Base-by-base conservation (phyloP, 495 filamentous ascomycete species). In the Annulohypoxylon nitens region DNA sequence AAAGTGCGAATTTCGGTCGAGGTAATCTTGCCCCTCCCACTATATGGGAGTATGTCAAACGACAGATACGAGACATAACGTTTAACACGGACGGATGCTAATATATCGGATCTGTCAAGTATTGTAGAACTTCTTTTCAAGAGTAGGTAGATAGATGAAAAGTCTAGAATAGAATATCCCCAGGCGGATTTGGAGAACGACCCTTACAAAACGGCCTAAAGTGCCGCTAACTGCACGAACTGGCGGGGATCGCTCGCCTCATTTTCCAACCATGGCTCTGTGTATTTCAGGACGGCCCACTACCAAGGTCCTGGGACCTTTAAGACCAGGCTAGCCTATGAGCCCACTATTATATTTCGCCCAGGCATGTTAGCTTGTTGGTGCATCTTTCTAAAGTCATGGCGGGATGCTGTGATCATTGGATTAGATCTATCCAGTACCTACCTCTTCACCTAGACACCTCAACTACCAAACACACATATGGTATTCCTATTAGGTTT, bases 241-340 rank as follows among this genome's bases (percentile, higher is more conserved):
- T 16, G 20, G 57, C 43, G 57, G 57, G 57, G 55, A 59, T 57
- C 4, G 1, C 53, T 20, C 53, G 33, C 33, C 53, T 20, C 30
- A 37, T 54, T 25, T 11, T n/a, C n/a, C 12, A 57, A 14, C 39
- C 39, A 43, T 43, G 39, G 39, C 4, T 43, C 37, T 12, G 12
- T 54, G 25, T 34, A 54, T 55, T 55, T 18, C 53, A 57, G 53
- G 33, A 30, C 30, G 53, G n/a, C n/a, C 53, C 53, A 37, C 50
- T 33, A 33, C n/a, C 50, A 14, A 26, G 20, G 20, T 12, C 50
- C 18, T 57, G 16, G 33, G n/a, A n/a, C 5, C 5, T 57, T 37
- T 5, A 57, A 4, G 53, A 57, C 4, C 53, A 20, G 23, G 12
- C n/a, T 36, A 57, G 30, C 33, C n/a, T 37, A 20, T 14, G 10